phyloP scores from a whole-genome alignment of 2,329 filamentous ascomycete genomes.

The Fusarium xyrophilum region DNA sequence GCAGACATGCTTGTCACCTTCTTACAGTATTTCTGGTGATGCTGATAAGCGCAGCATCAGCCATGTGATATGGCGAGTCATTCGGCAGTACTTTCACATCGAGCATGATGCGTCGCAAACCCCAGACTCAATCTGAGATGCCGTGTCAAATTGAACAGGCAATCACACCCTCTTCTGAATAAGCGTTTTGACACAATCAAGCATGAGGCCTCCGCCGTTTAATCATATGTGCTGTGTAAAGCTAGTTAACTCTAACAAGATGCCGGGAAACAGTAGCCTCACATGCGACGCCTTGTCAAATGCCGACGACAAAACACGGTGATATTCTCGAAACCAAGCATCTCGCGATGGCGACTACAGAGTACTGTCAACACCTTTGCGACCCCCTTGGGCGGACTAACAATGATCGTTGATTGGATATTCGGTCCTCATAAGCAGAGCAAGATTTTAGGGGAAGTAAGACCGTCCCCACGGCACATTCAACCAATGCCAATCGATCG shows the following conservation, averaged over 20 bases:
- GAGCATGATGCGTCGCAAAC: slow-evolving; percentile 16
- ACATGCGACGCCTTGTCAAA: slow-evolving; percentile 17
- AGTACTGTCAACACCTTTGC: background rate
- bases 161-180: background rate
- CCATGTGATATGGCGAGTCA: slow-evolving; percentile 18
- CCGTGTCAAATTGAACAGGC: background rate
- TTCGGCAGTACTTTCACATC: slow-evolving; percentile 10
- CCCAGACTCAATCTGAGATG: slow-evolving; percentile 24
- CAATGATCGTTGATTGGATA: slow-evolving; percentile 9
- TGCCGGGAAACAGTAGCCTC: background rate
- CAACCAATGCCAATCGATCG: slow-evolving; percentile 36
- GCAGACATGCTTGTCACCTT: slow-evolving; percentile 8
- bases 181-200: background rate
- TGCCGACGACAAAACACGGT: slow-evolving; percentile 18
- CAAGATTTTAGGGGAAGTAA: slow-evolving; percentile 31
- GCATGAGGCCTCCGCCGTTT: slow-evolving; percentile 16
- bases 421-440: slow-evolving; percentile 13
- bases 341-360: slow-evolving; percentile 5
- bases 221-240: background rate
- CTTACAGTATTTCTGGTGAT: background rate
- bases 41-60: slow-evolving; percentile 5
- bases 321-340: slow-evolving; percentile 17
- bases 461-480: slow-evolving; percentile 21
- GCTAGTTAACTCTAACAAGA: background rate
- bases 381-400: background rate